phyloP scores from a whole-genome alignment of 2,329 filamentous ascomycete genomes.

The Monosporascus sp. region DNA sequence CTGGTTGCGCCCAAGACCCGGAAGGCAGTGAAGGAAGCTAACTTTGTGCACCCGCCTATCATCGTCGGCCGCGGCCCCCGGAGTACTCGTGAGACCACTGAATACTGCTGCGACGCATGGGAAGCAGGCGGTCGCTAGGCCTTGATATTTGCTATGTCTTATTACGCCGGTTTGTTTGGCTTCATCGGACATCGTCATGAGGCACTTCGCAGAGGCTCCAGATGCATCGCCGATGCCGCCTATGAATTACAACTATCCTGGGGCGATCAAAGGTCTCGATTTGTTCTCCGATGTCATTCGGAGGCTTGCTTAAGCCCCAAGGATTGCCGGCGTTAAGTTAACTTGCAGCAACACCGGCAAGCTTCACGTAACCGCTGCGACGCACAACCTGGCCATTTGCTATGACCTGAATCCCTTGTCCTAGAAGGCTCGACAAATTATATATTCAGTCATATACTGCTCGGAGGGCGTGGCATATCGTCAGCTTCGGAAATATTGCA shows the following conservation, averaged over 20 bases:
- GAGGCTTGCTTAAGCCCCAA: conserved; percentile 54
- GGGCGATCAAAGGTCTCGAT: conserved; percentile 59
- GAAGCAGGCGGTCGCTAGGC: conserved; percentile 69
- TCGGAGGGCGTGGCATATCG: conserved; percentile 65
- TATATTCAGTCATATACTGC: conserved; percentile 63
- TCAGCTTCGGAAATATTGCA: conserved; percentile 66
- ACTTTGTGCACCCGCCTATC: conserved; percentile 61
- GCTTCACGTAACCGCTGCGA: conserved; percentile 55
- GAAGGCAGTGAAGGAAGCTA: conserved; percentile 61
- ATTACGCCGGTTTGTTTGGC: conserved; percentile 67
- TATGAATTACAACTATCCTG: conserved; percentile 67
- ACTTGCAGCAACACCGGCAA: conserved; percentile 69
- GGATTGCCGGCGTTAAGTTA: conserved; percentile 65
- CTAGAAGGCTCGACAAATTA: conserved; percentile 73
- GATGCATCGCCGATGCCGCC: conserved; percentile 59
- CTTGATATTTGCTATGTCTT: conserved; percentile 70
- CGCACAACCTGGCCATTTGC: conserved; percentile 37
- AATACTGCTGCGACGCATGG: conserved; percentile 64
- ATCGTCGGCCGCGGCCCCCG: conserved; percentile 73
- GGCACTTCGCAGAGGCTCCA: conserved; percentile 64
- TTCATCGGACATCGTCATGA: conserved; percentile 54
- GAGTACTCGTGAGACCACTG: conserved; percentile 68
- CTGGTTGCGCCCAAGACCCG: conserved; percentile 66
- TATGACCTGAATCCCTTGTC: conserved; percentile 55
- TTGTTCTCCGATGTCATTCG: conserved; percentile 59